Conservation (phyloP, 2,329 filamentous ascomycete species). For the Xylaria arbuscula region DNA sequence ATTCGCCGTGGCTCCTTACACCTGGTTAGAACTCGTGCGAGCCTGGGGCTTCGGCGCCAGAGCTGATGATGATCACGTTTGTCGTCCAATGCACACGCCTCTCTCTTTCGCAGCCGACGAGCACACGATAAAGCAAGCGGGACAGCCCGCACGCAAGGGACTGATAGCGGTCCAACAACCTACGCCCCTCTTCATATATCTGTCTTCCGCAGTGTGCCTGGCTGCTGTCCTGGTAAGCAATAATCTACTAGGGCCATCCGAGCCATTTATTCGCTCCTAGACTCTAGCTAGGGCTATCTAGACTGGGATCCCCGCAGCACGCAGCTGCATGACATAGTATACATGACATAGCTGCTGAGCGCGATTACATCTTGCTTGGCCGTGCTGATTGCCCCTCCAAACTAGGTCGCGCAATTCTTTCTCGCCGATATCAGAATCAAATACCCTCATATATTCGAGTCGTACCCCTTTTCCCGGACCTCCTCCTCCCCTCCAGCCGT, state of each 20-base stretch:
- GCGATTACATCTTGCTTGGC: conserved; percentile 39
- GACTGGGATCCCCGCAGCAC: conserved; percentile 36
- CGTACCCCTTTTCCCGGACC: conserved; percentile 50
- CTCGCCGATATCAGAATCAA: conserved; percentile 62
- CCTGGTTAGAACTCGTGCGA: conserved; percentile 40
- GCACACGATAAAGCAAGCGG: conserved; percentile 24
- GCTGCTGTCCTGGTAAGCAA: conserved; percentile 47
- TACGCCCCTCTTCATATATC: conserved; percentile 41
- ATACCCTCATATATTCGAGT: conserved; percentile 51
- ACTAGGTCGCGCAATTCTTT: conserved; percentile 64
- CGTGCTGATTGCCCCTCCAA: conserved; percentile 44
- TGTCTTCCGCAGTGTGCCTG: conserved; percentile 44
- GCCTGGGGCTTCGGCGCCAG: conserved; percentile 49
- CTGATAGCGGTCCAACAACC: conserved; percentile 31
- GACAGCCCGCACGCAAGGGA: conserved; percentile 36
- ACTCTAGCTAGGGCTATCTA: conserved; percentile 39
- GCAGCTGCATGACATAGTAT: conserved; percentile 34
- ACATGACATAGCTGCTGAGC: conserved; percentile 40
- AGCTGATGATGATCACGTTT: conserved; percentile 43
- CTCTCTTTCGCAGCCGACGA: conserved; percentile 28
- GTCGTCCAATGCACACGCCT: conserved; percentile 13
- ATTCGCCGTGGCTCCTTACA: conserved; percentile 48
- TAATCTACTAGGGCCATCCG: conserved; percentile 8
- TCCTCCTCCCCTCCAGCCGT: conserved; percentile 58
- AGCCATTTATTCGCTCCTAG: conserved; percentile 31